Evolutionary conservation across 441 rosid genomes (phyloP).

Genomic region (Mallotus repandus): DNA sequence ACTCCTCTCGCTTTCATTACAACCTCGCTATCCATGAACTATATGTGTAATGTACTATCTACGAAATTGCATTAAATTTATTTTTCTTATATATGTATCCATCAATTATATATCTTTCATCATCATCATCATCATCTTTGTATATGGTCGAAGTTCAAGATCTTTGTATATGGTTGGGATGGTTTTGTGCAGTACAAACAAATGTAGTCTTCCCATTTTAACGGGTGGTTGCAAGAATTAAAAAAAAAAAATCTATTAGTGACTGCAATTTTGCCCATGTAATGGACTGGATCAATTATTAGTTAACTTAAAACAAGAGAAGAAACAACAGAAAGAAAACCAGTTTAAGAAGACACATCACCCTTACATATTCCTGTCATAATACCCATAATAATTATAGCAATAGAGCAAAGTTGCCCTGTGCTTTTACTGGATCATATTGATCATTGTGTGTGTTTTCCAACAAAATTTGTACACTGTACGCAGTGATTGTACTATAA

Average conservation of each 20-base stretch:
- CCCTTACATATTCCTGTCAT: not conserved
- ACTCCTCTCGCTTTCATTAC: no score
- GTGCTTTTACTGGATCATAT: not conserved
- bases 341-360: not conserved
- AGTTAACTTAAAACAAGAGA: not conserved
- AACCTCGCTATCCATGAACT: no score
- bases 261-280: slow-evolving; percentile 4
- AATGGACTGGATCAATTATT: not conserved
- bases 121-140: no score
- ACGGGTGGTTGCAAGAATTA: not conserved
- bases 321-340: not conserved
- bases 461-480: slow-evolving; percentile 1
- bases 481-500: not conserved
- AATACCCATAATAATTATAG: not conserved
- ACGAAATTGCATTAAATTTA: no score
- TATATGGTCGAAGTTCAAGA: no score
- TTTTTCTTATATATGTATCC: no score
- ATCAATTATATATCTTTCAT: no score
- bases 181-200: not conserved
- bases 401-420: not conserved
- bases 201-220: not conserved
- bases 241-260: not conserved
- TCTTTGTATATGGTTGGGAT: no score
- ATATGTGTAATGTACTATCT: no score
- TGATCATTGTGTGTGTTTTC: not conserved